These are phyloP conservation scores for Torulaspora delbrueckii DNA, from an alignment of 805 yeast genomes.

Conservation along the genomic window DNA sequence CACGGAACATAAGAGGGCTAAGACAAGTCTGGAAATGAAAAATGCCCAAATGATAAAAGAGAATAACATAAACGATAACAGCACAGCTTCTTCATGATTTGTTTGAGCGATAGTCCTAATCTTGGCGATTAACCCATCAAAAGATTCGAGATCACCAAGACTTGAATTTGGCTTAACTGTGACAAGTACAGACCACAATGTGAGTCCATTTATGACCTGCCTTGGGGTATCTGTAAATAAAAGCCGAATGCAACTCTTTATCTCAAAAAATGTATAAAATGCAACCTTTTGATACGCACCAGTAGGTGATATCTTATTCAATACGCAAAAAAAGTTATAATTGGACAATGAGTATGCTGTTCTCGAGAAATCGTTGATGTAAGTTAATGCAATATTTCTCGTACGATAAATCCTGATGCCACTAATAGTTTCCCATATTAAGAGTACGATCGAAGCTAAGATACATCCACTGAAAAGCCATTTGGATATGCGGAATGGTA, in stretches of 20 bases:
- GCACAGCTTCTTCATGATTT: slow-evolving; percentile 62
- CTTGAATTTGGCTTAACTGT: slow-evolving; percentile 31
- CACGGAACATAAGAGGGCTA: slow-evolving; percentile 49
- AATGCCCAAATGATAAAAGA: slow-evolving; percentile 71
- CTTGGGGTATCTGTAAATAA: slow-evolving; percentile 81
- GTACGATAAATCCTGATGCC: slow-evolving; percentile 57
- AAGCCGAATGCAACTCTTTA: slow-evolving; percentile 57
- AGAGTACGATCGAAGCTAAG: slow-evolving; percentile 56
- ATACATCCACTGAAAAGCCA: slow-evolving; percentile 84
- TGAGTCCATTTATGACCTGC: slow-evolving; percentile 76
- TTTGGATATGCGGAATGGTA: slow-evolving; percentile 48
- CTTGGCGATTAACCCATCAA: slow-evolving; percentile 38
- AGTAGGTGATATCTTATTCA: slow-evolving; percentile 63
- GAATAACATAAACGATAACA: slow-evolving; percentile 68
- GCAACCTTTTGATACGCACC: slow-evolving; percentile 62
- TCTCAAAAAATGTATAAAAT: slow-evolving; percentile 58
- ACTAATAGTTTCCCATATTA: slow-evolving; percentile 52
- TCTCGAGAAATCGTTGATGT: slow-evolving; percentile 61
- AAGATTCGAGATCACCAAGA: slow-evolving; percentile 29
- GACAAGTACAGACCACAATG: slow-evolving; percentile 50
- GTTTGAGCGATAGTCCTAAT: slow-evolving; percentile 55
- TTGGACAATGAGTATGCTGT: slow-evolving; percentile 50
- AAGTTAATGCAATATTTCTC: slow-evolving; percentile 61
- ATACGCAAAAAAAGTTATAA: slow-evolving; percentile 68
- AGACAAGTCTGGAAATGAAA: slow-evolving; percentile 51